phyloP scores from a whole-genome alignment of 345 rosid genomes.

The Eucalyptus cloeziana region DNA sequence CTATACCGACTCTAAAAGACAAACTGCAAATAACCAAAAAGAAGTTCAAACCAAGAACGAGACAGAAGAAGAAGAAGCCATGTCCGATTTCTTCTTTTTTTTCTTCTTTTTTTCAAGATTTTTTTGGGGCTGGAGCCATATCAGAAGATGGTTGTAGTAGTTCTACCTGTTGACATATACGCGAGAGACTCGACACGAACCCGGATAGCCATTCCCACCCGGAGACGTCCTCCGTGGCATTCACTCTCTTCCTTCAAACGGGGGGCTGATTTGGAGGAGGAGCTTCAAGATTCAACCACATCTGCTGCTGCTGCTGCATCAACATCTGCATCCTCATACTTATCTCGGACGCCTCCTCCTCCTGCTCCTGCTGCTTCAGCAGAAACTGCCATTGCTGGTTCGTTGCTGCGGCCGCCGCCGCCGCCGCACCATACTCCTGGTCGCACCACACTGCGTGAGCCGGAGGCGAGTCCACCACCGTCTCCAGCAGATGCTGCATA shows the following conservation, averaged over 20 bases:
- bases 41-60: not conserved
- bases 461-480: slow-evolving; percentile 26
- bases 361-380: not conserved
- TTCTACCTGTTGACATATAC: not conserved
- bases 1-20: not conserved
- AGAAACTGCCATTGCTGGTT: not conserved
- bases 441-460: slow-evolving; percentile 31
- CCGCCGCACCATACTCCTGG: slow-evolving; percentile 20
- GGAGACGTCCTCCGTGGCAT: not conserved
- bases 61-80: not conserved
- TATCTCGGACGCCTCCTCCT: not conserved
- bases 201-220: not conserved
- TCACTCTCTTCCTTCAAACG: not conserved
- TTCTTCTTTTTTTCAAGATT: not conserved
- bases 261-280: not conserved
- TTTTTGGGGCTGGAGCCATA: not conserved
- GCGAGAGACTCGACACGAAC: not conserved
- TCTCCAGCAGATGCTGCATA: slow-evolving; percentile 39
- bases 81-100: not conserved
- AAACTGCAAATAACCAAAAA: not conserved
- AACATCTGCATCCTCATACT: not conserved
- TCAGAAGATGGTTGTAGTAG: not conserved
- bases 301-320: not conserved
- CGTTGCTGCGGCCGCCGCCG: not conserved
- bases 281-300: not conserved